These are phyloP conservation scores for Pyrenophora tritici-repentis DNA, from an alignment of 2,329 filamentous ascomycete genomes.

Conservation along the genomic window DNA sequence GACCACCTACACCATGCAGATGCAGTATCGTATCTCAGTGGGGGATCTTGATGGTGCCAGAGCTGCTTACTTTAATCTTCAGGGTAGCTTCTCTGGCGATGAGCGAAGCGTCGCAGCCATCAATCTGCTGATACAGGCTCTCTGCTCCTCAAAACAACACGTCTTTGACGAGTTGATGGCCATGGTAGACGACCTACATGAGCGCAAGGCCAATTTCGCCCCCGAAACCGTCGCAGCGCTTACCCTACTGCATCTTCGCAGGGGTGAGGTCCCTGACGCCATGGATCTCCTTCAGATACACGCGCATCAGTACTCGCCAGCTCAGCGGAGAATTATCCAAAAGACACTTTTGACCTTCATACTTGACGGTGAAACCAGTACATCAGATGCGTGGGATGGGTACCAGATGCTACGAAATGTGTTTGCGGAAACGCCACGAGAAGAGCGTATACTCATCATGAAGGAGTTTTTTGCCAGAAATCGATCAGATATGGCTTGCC, in stretches of 20 bases:
- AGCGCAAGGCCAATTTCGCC: constrained; percentile 70
- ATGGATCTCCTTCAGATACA: constrained; percentile 82
- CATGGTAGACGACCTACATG: constrained; percentile 74
- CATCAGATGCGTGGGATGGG: constrained; percentile 65
- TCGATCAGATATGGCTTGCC: constrained; percentile 80
- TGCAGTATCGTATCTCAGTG: constrained; percentile 75
- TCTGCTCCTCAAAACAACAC: constrained; percentile 65
- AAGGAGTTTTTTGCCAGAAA: constrained; percentile 76
- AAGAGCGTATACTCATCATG: constrained; percentile 75
- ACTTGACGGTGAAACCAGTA: constrained; percentile 67
- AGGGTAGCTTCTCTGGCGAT: constrained; percentile 59
- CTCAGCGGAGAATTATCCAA: constrained; percentile 70
- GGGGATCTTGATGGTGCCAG: constrained; percentile 73
- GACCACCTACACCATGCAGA: constrained; percentile 72
- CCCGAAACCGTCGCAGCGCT: constrained; percentile 75
- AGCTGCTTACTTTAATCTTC: constrained; percentile 67
- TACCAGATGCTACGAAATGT: constrained; percentile 64
- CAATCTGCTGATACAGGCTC: constrained; percentile 72
- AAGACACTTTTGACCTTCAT: constrained; percentile 71
- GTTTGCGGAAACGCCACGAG: constrained; percentile 67
- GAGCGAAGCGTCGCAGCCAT: constrained; percentile 66
- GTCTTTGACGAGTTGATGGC: constrained; percentile 72
- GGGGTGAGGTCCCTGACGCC: constrained; percentile 77
- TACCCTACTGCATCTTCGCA: constrained; percentile 73
- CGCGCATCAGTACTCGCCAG: constrained; percentile 69